These are phyloP conservation scores for Myxozyma udenii DNA, from an alignment of 805 yeast genomes.

Conservation along the genomic window DNA sequence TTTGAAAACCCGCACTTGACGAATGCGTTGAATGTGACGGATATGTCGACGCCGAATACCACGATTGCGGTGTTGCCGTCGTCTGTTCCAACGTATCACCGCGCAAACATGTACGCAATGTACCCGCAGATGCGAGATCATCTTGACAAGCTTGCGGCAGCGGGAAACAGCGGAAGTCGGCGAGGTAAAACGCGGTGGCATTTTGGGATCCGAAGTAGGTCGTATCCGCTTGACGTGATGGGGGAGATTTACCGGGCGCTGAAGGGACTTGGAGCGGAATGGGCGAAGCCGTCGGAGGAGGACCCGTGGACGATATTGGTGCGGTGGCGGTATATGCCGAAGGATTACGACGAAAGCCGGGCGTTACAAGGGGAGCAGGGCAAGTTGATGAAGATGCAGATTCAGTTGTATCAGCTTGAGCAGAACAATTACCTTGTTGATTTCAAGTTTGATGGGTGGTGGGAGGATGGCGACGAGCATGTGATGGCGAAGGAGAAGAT, in stretches of 20 bases:
- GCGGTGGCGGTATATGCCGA: conserved; percentile 77
- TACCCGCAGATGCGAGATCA: conserved; percentile 26
- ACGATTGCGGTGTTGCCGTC: conserved; percentile 92
- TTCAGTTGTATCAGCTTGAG: conserved; percentile 91
- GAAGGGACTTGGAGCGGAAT: conserved; percentile 91
- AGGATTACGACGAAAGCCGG: conserved; percentile 25
- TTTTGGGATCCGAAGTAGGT: conserved; percentile 92
- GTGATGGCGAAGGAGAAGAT: conserved; percentile 26
- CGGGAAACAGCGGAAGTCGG: conserved; percentile 54
- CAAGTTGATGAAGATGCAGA: conserved; percentile 86
- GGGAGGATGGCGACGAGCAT: conserved; percentile 41
- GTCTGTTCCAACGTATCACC: conserved; percentile 88
- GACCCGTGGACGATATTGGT: conserved; percentile 84
- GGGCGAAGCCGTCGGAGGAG: conserved; percentile 93
- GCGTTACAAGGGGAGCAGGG: conserved; percentile 33
- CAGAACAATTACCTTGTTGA: conserved; percentile 95
- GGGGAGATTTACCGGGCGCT: conserved; percentile 95
- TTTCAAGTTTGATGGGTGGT: conserved; percentile 98
- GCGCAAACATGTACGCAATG: conserved; percentile 72
- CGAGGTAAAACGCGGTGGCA: conserved; percentile 97
- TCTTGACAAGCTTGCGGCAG: conserved; percentile 40
- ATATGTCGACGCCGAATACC: conserved; percentile 54
- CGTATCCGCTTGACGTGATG: conserved; percentile 97
- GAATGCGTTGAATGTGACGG: conserved; percentile 35
- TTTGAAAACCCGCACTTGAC: conserved; percentile 42